Percentiles rank a stretch among this genome's conserved stretches.
These are phyloP conservation scores for Eimeria necatrix DNA, from an alignment of 169 alveolate genomes.

Conservation along the genomic window DNA sequence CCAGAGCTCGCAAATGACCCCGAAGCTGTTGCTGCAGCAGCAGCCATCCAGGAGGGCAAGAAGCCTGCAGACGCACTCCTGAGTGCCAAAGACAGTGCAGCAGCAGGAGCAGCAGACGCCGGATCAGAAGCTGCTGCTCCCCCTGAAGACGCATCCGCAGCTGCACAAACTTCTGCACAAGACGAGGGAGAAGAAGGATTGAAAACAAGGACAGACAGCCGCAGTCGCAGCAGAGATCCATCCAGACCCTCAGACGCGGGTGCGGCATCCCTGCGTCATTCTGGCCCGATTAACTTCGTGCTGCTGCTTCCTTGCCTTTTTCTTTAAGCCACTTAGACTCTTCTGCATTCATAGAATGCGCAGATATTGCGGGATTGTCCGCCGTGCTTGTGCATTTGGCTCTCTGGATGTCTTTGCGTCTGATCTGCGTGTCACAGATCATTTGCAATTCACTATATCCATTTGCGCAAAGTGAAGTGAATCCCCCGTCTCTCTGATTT, in stretches of 20 bases:
- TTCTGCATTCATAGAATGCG: too few relatives aligned
- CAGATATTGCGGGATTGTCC: too few relatives aligned
- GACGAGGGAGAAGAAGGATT: constrained; percentile 3
- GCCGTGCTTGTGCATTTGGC: too few relatives aligned
- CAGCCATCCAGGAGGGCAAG: background rate
- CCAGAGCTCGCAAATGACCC: constrained; percentile 46
- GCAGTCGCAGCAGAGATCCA: constrained; percentile 16
- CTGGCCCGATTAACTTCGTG: too few relatives aligned
- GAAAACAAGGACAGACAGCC: background rate
- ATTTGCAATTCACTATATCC: too few relatives aligned
- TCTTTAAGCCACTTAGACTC: too few relatives aligned
- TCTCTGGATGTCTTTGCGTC: too few relatives aligned
- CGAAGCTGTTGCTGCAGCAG: constrained; percentile 47
- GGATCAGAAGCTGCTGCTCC: background rate
- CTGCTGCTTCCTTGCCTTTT: too few relatives aligned
- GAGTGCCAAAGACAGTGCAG: background rate
- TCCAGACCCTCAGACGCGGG: background rate
- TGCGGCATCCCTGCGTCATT: too few relatives aligned
- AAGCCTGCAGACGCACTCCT: background rate
- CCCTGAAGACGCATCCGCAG: background rate
- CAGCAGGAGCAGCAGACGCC: background rate
- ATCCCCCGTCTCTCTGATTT: too few relatives aligned
- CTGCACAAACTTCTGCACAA: background rate
- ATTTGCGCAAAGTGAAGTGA: too few relatives aligned
- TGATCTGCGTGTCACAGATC: too few relatives aligned